Conservation (phyloP, 2,329 filamentous ascomycete species). For the Epichloe gansuensis region DNA sequence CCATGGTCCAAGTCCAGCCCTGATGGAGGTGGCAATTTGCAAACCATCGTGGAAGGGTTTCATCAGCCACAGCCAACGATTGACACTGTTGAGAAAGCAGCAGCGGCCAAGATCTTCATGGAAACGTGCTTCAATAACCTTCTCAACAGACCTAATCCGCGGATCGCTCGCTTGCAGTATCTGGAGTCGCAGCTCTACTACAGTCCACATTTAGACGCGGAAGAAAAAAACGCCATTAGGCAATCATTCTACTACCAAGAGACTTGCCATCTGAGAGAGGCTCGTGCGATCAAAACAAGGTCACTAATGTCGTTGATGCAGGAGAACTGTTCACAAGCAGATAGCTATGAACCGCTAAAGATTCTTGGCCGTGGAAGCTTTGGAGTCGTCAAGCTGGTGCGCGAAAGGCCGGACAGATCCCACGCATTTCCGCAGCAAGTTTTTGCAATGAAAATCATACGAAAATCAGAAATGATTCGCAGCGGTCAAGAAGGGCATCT, state of each 20-base stretch:
- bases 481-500: constrained; percentile 89
- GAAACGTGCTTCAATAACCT: constrained; percentile 75
- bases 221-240: constrained; percentile 42
- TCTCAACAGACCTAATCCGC: constrained; percentile 32
- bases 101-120: constrained; percentile 74
- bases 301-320: constrained; percentile 6
- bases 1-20: constrained; percentile 26
- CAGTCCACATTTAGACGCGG: constrained; percentile 36
- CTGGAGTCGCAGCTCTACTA: constrained; percentile 42
- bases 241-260: constrained; percentile 54
- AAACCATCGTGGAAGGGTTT: constrained; percentile 22
- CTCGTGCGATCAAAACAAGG: constrained; percentile 46
- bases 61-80: constrained; percentile 22
- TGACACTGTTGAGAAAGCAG: constrained; percentile 61
- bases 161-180: constrained; percentile 20
- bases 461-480: constrained; percentile 83
- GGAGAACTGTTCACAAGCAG: constrained; percentile 9
- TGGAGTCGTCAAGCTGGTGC: constrained; percentile 78
- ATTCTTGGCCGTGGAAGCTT: constrained; percentile 90
- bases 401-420: constrained; percentile 39
- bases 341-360: constrained; percentile 63
- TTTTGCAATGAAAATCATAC: constrained; percentile 95
- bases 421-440: constrained; percentile 37
- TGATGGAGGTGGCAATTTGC: constrained; percentile 20
- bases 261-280: constrained; percentile 61